Evolutionary conservation across 2,329 filamentous ascomycete species (phyloP).

Genomic region (Aspergillus novofumigatus): DNA sequence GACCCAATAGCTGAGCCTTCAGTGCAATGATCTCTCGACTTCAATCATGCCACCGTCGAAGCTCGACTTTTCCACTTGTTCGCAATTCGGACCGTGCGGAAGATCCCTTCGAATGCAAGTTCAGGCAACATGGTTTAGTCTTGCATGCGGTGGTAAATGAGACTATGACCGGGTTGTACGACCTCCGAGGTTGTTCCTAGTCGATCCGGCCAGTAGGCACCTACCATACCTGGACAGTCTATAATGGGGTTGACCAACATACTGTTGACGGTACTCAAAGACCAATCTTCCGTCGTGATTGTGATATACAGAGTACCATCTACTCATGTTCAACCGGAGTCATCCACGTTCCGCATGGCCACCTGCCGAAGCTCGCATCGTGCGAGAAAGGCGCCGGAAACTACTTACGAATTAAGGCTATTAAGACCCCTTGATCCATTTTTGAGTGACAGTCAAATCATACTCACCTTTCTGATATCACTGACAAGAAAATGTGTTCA

Average conservation of each 20-base stretch:
- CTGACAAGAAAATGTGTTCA: not conserved
- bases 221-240: not conserved
- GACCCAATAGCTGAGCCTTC: constrained; percentile 38
- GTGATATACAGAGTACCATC: not conserved
- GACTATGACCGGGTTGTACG: not conserved
- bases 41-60: not conserved
- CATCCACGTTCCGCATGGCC: too few relatives aligned
- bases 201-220: not conserved
- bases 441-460: too few relatives aligned
- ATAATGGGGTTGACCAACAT: not conserved
- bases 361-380: not conserved
- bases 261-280: too few relatives aligned
- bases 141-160: not conserved
- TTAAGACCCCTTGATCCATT: not conserved
- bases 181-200: too few relatives aligned
- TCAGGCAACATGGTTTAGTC: not conserved
- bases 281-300: not conserved
- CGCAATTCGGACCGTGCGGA: not conserved
- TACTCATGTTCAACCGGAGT: not conserved
- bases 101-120: not conserved
- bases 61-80: not conserved
- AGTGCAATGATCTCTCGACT: not conserved
- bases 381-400: not conserved
- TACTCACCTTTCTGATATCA: not conserved
- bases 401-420: not conserved